These are phyloP conservation scores for Penstemon eatonii DNA, from an alignment of 257 asterid genomes.

Conservation along the genomic window DNA sequence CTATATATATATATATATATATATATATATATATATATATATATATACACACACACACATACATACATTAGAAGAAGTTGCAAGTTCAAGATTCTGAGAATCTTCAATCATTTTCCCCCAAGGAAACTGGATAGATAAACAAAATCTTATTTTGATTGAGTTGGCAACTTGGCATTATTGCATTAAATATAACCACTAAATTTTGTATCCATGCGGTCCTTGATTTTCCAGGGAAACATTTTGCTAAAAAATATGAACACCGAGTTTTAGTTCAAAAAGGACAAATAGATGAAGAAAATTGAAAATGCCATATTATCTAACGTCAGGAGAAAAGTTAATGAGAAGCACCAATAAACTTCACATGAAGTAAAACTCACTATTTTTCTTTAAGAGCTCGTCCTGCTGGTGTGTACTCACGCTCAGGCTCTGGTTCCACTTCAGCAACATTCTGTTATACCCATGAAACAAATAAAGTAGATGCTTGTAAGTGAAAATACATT, in stretches of 20 bases:
- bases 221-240: neutral
- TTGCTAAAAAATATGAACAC: neutral
- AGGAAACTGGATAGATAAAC: neutral
- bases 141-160: neutral
- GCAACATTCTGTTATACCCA: conserved; percentile 51
- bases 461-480: conserved; percentile 23
- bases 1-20: neutral
- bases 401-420: conserved; percentile 70
- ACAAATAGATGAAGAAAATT: neutral
- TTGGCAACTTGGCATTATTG: no score
- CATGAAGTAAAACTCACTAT: conserved; percentile 59
- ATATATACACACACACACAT: neutral
- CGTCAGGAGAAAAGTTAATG: neutral
- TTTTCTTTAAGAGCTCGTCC: conserved; percentile 85
- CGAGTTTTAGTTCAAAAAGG: neutral
- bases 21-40: no score
- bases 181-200: neutral
- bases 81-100: neutral
- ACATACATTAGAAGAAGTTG: neutral
- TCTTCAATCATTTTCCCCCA: neutral
- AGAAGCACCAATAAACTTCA: neutral
- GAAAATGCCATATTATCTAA: neutral
- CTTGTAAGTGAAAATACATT: neutral
- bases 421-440: conserved; percentile 68
- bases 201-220: neutral